Evolutionary conservation across 2,329 filamentous ascomycete species (phyloP), one percentile per base, ranked within the genome.

Genomic region (Emmonsiellopsis sp.): DNA sequence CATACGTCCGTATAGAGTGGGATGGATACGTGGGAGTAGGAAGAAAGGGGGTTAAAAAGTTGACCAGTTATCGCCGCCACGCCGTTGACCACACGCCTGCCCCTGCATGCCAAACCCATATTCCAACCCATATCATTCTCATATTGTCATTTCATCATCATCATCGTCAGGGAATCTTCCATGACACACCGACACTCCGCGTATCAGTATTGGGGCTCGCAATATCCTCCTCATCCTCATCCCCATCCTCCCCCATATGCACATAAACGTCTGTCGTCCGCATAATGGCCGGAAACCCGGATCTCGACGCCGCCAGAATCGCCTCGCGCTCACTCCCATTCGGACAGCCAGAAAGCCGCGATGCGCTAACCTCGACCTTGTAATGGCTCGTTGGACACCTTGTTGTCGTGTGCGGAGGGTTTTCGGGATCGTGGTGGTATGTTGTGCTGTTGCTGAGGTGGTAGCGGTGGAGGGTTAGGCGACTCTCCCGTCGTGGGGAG

Each of bases 221-320:
- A 42, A 26, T 20, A 7, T 42, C 30, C 30, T 34, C 38, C 13
- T 11, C 42, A 10, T 43, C 41, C 35, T 53, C 52, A 7, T 42
- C 35, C 30, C 43, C n/a, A n/a, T 31, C 53, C 10, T 52, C 42
- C 9, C 55, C 55, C 52, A 54, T 56, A 3, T 54, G 44, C 26
- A 59, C 54, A 53, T 56, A 60, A 7, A 60, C 54, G 34, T 60
- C 58, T n/a, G 57, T 60, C 26, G 49, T 59, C 44, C 56, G 55
- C 46, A 58, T 54, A n/a, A 59, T 59, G 35, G 52, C 55, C 10
- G 56, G 47, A 43, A 51, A 42, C 38, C 48, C 48, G 11, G 37
- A 35, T 5, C 7, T 20, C 10, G 7, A 26, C 38, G 34, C 26
- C 7, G 42, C 37, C 15, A 53, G 32, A 31, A 49, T 51, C 15